Percentiles rank a stretch among this genome's conserved stretches.
phyloP scores from a whole-genome alignment of 2,329 filamentous ascomycete species.

The Apiospora rasikravindrae region DNA sequence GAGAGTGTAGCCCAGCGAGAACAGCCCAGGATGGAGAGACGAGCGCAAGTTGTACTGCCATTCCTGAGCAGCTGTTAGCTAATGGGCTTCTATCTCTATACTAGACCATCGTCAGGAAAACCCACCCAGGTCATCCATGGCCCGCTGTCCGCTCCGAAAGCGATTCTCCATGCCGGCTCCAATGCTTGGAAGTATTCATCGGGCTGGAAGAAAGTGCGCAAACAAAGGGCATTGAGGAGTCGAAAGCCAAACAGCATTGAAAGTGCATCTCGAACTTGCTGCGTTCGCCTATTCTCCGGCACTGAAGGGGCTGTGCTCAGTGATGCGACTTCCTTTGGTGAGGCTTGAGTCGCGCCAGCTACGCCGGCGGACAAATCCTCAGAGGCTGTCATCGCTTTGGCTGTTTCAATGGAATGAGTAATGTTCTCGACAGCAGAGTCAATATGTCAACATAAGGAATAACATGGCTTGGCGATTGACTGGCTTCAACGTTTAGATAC shows the following conservation, averaged over 20 bases:
- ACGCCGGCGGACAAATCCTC: not conserved
- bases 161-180: conserved; percentile 90
- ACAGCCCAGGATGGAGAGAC: conserved; percentile 87
- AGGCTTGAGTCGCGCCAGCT: conserved; percentile 4
- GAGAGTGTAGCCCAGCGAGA: conserved; percentile 74
- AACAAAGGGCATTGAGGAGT: conserved; percentile 76
- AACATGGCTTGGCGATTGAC: not conserved
- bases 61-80: conserved; percentile 66
- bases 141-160: conserved; percentile 77
- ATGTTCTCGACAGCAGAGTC: conserved; percentile 7
- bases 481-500: conserved; percentile 1
- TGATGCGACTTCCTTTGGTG: not conserved
- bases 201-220: conserved; percentile 94
- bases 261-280: conserved; percentile 42
- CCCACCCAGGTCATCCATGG: conserved; percentile 96
- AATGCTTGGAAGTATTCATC: conserved; percentile 97
- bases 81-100: not conserved
- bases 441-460: not conserved
- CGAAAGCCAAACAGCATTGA: conserved; percentile 68
- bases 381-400: not conserved
- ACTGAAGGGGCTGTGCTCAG: not conserved
- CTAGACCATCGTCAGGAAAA: conserved; percentile 27
- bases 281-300: not conserved
- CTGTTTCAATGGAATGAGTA: not conserved
- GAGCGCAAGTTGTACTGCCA: conserved; percentile 89